These are phyloP conservation scores for Murraya koenigii DNA, from an alignment of 345 rosid species.

Conservation along the genomic window DNA sequence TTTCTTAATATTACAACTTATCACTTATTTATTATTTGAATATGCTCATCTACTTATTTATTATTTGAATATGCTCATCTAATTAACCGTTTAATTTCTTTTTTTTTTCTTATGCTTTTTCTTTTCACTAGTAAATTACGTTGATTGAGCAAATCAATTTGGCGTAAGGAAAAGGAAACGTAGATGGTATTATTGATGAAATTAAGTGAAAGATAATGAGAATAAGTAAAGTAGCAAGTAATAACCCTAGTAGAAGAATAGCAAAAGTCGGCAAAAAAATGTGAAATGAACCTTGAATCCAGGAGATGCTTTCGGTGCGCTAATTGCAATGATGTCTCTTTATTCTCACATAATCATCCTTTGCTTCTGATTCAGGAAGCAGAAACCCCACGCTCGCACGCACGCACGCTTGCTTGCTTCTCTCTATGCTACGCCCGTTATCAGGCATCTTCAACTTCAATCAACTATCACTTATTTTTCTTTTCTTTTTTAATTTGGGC, in stretches of 20 bases:
- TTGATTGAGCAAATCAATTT: neutral
- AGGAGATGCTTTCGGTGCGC: neutral
- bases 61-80: no score
- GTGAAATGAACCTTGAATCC: neutral
- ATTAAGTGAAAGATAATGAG: neutral
- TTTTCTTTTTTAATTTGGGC: neutral
- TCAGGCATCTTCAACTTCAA: neutral
- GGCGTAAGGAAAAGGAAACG: neutral
- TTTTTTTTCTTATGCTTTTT: no score
- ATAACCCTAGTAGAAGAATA: no score
- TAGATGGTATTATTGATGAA: neutral
- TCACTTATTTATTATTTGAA: no score
- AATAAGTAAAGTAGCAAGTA: no score
- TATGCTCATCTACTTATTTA: no score
- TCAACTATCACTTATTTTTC: neutral
- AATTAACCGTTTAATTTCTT: no score
- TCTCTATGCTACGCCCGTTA: no score
- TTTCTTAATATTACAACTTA: no score
- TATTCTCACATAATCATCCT: neutral
- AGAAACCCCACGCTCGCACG: neutral
- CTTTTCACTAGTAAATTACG: no score
- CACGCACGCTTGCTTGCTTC: neutral
- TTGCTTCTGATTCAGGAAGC: neutral
- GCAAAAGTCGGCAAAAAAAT: no score
- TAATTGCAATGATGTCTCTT: neutral